Percentiles rank a stretch among this genome's conserved stretches.
Conservation (phyloP, 768 basidiomycete genomes). For the Termitomyces sp. region DNA sequence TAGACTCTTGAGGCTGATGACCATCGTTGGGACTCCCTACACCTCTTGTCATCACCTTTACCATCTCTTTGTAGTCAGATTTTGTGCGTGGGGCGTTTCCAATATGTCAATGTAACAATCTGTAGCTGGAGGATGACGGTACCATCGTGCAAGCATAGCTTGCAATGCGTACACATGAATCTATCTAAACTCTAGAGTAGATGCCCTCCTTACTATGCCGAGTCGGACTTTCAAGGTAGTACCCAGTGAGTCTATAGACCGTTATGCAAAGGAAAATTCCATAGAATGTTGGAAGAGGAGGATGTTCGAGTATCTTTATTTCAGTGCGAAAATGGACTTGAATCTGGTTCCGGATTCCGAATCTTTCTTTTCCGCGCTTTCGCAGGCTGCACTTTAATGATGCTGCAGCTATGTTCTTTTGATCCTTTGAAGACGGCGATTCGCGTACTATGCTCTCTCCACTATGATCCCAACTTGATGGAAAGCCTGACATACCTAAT, state of each 20-base stretch:
- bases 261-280: neutral
- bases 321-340: neutral
- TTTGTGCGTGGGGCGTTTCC: conserved; percentile 69
- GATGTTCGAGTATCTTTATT: neutral
- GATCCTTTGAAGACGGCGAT: neutral
- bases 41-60: conserved; percentile 65
- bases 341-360: neutral
- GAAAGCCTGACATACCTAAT: too few relatives aligned
- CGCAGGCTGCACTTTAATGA: neutral
- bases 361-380: neutral
- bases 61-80: conserved; percentile 70
- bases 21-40: conserved; percentile 13
- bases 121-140: conserved; percentile 84
- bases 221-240: neutral
- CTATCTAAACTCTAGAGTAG: neutral
- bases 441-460: neutral
- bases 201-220: neutral
- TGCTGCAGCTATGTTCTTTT: neutral
- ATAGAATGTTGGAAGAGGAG: neutral
- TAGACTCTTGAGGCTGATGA: conserved; percentile 66
- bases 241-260: neutral
- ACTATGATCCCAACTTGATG: neutral
- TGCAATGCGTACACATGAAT: conserved; percentile 37
- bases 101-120: conserved; percentile 72
- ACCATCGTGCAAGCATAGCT: conserved; percentile 77